A percentile compares a stretch with the other conserved stretches of the same genome.
Conservation (phyloP, 1,284 basidiomycete genomes). For the Ustilago hordei region DNA sequence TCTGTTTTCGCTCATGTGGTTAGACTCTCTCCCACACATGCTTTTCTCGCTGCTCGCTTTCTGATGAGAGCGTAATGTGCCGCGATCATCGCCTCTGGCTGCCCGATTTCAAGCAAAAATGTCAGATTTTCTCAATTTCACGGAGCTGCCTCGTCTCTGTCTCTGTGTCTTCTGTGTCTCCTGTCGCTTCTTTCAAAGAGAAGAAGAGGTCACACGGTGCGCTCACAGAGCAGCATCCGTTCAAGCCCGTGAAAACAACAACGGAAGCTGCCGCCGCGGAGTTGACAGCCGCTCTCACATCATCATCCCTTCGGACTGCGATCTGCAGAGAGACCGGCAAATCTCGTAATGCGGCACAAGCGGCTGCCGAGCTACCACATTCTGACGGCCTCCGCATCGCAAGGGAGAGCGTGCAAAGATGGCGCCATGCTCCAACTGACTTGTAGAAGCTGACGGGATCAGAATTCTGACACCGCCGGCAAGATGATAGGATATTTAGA, state of each 20-base stretch:
- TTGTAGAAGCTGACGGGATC: no score
- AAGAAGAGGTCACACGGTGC: conserved; percentile 14
- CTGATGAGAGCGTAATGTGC: conserved; percentile 1
- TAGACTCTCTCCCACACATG: background rate
- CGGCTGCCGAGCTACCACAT: background rate
- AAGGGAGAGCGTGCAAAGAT: background rate
- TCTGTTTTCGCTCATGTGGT: background rate
- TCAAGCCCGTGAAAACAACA: background rate
- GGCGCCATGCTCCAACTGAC: no score
- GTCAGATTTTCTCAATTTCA: conserved; percentile 12
- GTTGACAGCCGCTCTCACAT: background rate
- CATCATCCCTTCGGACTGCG: background rate
- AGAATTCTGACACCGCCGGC: no score
- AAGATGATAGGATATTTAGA: no score
- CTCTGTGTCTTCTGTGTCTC: background rate
- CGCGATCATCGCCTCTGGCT: background rate
- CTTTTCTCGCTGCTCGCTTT: background rate
- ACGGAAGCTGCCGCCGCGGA: conserved; percentile 30
- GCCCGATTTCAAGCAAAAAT: background rate
- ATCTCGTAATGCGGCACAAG: background rate
- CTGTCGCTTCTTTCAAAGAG: background rate
- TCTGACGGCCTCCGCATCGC: background rate
- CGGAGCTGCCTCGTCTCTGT: background rate
- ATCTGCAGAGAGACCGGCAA: background rate
- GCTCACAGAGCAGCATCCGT: background rate